Conservation (phyloP, 768 basidiomycete genomes). For the Trametes cingulata region DNA sequence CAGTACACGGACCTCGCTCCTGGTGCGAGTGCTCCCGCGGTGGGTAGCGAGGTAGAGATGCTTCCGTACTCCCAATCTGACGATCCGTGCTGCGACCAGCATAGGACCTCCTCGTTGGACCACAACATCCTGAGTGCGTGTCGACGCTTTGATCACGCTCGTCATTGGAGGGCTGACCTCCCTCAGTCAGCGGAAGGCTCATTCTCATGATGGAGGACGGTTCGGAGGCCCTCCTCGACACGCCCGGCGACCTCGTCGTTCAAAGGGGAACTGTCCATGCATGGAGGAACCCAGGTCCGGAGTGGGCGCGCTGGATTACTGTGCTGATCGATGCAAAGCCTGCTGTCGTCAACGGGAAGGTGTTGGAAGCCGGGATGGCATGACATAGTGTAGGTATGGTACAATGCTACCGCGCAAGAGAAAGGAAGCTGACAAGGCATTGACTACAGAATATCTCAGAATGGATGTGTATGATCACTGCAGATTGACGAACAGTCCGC, state of each 20-base stretch:
- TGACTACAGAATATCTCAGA: too few relatives aligned
- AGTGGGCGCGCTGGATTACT: conserved; percentile 54
- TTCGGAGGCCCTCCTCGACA: conserved; percentile 49
- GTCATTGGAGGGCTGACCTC: not conserved
- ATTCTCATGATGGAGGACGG: conserved; percentile 60
- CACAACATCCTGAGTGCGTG: conserved; percentile 57
- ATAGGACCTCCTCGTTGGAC: conserved; percentile 57
- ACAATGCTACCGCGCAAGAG: too few relatives aligned
- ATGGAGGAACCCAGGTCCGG: conserved; percentile 57
- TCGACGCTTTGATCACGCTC: not conserved
- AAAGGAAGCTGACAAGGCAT: too few relatives aligned
- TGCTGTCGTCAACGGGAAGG: conserved; percentile 46
- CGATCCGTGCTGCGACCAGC: conserved; percentile 34
- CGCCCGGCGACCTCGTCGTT: conserved; percentile 56
- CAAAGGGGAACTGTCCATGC: conserved; percentile 62
- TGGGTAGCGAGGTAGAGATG: conserved; percentile 28
- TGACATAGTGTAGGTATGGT: not conserved
- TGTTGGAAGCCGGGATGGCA: conserved; percentile 31
- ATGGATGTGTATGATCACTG: conserved; percentile 41
- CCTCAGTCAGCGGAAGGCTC: conserved; percentile 53
- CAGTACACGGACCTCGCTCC: conserved; percentile 58
- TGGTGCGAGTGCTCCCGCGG: conserved; percentile 50
- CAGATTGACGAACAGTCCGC: conserved; percentile 73
- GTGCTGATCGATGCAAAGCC: conserved; percentile 58
- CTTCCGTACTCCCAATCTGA: not conserved